Evolutionary conservation across 2,329 filamentous ascomycete genomes (phyloP).

Genomic region (Albifimbria verrucaria): DNA sequence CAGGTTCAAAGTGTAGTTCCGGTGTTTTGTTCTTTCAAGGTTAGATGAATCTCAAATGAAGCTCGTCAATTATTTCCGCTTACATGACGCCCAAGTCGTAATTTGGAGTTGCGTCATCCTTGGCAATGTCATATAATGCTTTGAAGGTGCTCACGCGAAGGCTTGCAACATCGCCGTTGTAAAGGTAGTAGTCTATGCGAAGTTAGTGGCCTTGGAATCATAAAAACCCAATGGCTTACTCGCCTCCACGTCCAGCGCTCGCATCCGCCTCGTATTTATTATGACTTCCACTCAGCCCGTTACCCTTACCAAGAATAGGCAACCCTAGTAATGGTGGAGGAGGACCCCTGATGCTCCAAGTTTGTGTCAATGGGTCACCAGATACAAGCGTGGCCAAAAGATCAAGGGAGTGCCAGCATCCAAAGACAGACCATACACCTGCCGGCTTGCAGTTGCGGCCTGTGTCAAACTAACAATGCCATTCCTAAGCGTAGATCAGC

Average conservation of each 20-base stretch:
- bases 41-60: not conserved
- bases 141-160: not conserved
- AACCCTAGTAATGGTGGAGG: not conserved
- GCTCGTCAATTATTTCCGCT: not conserved
- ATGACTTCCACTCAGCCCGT: not conserved
- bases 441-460: not conserved
- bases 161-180: not conserved
- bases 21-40: not conserved
- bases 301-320: not conserved
- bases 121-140: not conserved
- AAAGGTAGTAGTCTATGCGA: not conserved
- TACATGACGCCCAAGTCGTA: not conserved
- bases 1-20: not conserved
- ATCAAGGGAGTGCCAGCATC: not conserved
- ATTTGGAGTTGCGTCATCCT: not conserved
- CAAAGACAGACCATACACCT: not conserved
- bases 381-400: not conserved
- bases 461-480: not conserved
- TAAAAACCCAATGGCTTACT: not conserved
- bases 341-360: not conserved
- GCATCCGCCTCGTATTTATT: not conserved
- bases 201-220: not conserved
- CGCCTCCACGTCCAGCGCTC: not conserved
- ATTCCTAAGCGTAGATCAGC: not conserved
- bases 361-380: not conserved